Evolutionary conservation across 2,329 filamentous ascomycete species (phyloP), one percentile per base, ranked within the genome.

Genomic region (Penicillium sclerotiorum): DNA sequence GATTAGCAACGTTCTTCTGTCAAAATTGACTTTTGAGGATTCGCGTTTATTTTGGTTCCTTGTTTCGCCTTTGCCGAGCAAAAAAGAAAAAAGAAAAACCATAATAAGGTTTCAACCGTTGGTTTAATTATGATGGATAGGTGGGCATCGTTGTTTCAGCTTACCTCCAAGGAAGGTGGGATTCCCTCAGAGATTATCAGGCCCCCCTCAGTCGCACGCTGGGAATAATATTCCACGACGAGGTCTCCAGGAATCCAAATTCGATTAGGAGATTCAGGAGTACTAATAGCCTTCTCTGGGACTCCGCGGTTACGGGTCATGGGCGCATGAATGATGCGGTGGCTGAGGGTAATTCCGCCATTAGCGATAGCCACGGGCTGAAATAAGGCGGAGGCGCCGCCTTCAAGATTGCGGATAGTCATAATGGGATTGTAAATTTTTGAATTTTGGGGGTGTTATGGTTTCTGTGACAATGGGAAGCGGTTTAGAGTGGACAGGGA

Each of bases 291-390:
- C 9, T 71, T 72, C 30, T 74, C 45, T 3, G 79, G 78, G 5
- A 73, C 75, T 15, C 77, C 77, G 21, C 81, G 74, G 57, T 78
- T 78, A 15, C 81, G 75, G 5, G 80, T 83, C 47, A 83, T 63
- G 2, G 82, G 77, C 1, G 79, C 77, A 56, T 78, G 62, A 37
- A 80, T 69, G 20, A 83, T 66, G 45, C 81, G 76, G 57, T 83
- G 79, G 41, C 74, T 69, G 25, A 84, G 74, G 8, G 64, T 64
- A 36, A 78, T 71, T 36, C 74, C 73, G 52, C 80, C 74, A 63
- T 76, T 75, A 51, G 75, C 70, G 40, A 78, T 69, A 23, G 67
- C 59, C 47, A 78, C 57, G 5, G 77, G 74, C 46, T 66, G 61
- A 56, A 78, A 80, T 30, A 78, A 70, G 59, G 54, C 73, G 55